A percentile compares a stretch with the other conserved stretches of the same genome.
phyloP scores from a whole-genome alignment of 768 basidiomycete species.

The Hypsizygus marmoreus region DNA sequence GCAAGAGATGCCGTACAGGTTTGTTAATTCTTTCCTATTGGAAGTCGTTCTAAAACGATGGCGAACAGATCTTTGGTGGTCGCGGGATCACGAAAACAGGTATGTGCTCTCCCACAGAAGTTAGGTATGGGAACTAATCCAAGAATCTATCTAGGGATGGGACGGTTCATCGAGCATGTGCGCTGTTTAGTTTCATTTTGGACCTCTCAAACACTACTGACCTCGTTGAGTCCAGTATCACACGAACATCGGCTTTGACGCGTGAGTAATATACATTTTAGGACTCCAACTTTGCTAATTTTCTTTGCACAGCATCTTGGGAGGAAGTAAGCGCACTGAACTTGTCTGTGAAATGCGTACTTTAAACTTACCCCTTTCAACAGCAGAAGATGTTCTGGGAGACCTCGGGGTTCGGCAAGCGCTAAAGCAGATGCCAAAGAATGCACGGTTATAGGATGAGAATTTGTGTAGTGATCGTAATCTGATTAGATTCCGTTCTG shows the following conservation, averaged over 20 bases:
- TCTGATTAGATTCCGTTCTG: no score
- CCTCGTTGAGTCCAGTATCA: slow-evolving; percentile 20
- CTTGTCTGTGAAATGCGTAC: not conserved
- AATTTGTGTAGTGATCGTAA: no score
- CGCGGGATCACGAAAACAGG: slow-evolving; percentile 82
- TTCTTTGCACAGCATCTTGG: slow-evolving; percentile 19
- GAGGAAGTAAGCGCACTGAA: slow-evolving; percentile 19
- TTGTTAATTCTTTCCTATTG: not conserved
- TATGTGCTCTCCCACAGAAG: slow-evolving; percentile 33
- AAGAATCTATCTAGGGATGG: slow-evolving; percentile 16
- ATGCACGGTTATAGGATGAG: slow-evolving; percentile 43
- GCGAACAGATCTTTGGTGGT: slow-evolving; percentile 75
- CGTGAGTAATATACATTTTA: slow-evolving; percentile 16
- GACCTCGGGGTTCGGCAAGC: slow-evolving; percentile 65
- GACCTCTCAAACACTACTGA: not conserved
- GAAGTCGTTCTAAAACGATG: slow-evolving; percentile 10
- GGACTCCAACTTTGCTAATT: not conserved
- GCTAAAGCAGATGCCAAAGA: slow-evolving; percentile 54
- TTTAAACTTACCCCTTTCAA: not conserved
- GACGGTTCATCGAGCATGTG: slow-evolving; percentile 24
- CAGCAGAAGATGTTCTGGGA: slow-evolving; percentile 59
- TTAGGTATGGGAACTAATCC: no score
- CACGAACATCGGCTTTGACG: slow-evolving; percentile 23
- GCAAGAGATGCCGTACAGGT: slow-evolving; percentile 70
- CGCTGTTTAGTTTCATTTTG: slow-evolving; percentile 2